These are phyloP conservation scores for Herpetomonas tarakana DNA, from an alignment of 208 protist species.

Conservation along the genomic window DNA sequence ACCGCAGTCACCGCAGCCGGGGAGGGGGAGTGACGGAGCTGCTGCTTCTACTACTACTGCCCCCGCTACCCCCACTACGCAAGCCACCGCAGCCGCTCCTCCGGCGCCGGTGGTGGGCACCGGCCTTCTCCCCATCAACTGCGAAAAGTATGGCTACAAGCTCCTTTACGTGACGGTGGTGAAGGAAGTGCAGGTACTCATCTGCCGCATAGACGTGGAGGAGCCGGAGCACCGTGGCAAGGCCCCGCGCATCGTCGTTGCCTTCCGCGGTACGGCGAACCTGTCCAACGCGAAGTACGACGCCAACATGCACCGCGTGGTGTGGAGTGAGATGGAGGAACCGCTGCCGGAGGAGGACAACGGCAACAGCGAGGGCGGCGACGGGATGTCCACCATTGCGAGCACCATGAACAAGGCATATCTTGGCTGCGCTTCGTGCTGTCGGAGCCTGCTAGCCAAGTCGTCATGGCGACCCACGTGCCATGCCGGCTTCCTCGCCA, in stretches of 20 bases:
- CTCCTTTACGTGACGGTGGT: conserved; percentile 48
- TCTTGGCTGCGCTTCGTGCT: conserved; percentile 27
- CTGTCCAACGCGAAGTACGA: conserved; percentile 81
- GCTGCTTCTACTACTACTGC: background rate
- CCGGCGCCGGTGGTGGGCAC: background rate
- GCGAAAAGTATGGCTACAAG: conserved; percentile 80
- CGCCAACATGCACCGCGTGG: conserved; percentile 56
- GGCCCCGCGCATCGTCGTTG: conserved; percentile 74
- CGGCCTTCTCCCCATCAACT: conserved; percentile 51
- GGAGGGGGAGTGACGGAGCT: background rate
- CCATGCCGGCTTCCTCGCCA: conserved; percentile 80
- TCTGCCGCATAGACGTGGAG: conserved; percentile 48
- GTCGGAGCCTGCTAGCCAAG: conserved; percentile 16
- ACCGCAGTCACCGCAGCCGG: too few species aligned
- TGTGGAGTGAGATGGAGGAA: conserved; percentile 75
- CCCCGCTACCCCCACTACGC: background rate
- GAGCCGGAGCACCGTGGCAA: conserved; percentile 46
- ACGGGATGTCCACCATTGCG: conserved; percentile 3
- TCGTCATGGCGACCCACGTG: conserved; percentile 53
- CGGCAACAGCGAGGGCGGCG: background rate
- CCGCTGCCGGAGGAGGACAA: conserved; percentile 9
- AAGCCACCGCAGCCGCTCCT: background rate
- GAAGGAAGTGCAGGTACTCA: conserved; percentile 73
- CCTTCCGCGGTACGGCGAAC: conserved; percentile 86
- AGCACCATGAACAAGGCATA: conserved; percentile 17